Conservation (phyloP, 1,284 basidiomycete species). For the Sporisorium reilianum region DNA sequence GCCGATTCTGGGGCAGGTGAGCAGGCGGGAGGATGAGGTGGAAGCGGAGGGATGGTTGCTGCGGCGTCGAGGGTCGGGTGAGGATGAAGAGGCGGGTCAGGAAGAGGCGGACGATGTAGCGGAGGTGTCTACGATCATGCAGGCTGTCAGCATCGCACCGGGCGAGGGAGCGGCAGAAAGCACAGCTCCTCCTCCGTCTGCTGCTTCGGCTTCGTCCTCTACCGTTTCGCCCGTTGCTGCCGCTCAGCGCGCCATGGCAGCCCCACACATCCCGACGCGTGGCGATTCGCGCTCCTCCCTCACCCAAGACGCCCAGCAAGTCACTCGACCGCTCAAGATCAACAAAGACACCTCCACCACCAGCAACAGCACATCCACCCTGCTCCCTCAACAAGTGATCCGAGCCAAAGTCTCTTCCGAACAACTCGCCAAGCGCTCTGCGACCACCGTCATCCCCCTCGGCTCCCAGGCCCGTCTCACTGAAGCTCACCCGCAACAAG, state of each 20-base stretch:
- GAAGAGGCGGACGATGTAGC: conserved; percentile 45
- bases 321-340: conserved; percentile 46
- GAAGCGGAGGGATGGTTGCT: conserved; percentile 28
- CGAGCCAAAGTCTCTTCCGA: conserved; percentile 35
- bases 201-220: conserved; percentile 16
- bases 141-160: conserved; percentile 28
- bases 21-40: neutral
- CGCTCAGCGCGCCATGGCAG: neutral
- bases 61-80: conserved; percentile 23
- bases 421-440: conserved; percentile 7
- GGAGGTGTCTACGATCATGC: conserved; percentile 47
- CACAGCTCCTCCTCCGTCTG: conserved; percentile 17
- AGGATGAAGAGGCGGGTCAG: conserved; percentile 14
- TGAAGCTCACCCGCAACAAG: conserved; percentile 5
- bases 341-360: conserved; percentile 15
- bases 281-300: conserved; percentile 26
- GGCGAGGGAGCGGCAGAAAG: neutral
- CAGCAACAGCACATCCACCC: neutral
- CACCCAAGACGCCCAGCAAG: conserved; percentile 1
- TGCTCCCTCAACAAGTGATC: conserved; percentile 33
- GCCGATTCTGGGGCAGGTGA: conserved; percentile 13
- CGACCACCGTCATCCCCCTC: neutral
- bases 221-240: conserved; percentile 17
- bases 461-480: neutral
- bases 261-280: conserved; percentile 26